A percentile compares a stretch with the other conserved stretches of the same genome.
Evolutionary conservation across 2,329 filamentous ascomycete species (phyloP).

Genomic region (Metarhizium brunneum): DNA sequence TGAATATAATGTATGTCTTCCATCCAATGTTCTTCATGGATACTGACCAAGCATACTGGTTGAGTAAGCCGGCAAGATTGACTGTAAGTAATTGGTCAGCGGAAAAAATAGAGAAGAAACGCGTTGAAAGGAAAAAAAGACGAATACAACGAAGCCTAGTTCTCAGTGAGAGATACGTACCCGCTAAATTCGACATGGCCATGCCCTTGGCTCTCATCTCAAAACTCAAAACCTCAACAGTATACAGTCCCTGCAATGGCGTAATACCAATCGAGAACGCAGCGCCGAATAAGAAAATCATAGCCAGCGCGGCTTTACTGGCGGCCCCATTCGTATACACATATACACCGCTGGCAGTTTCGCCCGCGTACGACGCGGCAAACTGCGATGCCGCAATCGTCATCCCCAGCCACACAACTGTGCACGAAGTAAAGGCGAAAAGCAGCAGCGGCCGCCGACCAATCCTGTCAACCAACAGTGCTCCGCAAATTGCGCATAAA

Average conservation of each 20-base stretch:
- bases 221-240: constrained; percentile 40
- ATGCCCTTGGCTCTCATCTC: constrained; percentile 46
- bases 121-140: background rate
- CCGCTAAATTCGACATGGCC: constrained; percentile 32
- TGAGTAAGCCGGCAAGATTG: constrained; percentile 33
- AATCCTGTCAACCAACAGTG: constrained; percentile 37
- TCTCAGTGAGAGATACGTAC: background rate
- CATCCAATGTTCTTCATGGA: constrained; percentile 39
- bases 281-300: constrained; percentile 46
- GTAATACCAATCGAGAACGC: constrained; percentile 36
- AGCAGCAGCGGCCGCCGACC: constrained; percentile 44
- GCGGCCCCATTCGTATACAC: constrained; percentile 23
- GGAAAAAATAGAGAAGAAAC: constrained; percentile 15
- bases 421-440: constrained; percentile 37
- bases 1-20: constrained; percentile 40
- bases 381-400: constrained; percentile 34
- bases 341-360: constrained; percentile 17
- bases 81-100: background rate
- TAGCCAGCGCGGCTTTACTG: constrained; percentile 37
- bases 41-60: constrained; percentile 36
- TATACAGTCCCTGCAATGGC: constrained; percentile 30
- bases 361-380: constrained; percentile 19
- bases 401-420: constrained; percentile 41
- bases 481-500: constrained; percentile 38
- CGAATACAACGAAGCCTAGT: background rate